Base-by-base conservation (phyloP, 1,284 basidiomycete species). In the Hemileccinum hortonii region DNA sequence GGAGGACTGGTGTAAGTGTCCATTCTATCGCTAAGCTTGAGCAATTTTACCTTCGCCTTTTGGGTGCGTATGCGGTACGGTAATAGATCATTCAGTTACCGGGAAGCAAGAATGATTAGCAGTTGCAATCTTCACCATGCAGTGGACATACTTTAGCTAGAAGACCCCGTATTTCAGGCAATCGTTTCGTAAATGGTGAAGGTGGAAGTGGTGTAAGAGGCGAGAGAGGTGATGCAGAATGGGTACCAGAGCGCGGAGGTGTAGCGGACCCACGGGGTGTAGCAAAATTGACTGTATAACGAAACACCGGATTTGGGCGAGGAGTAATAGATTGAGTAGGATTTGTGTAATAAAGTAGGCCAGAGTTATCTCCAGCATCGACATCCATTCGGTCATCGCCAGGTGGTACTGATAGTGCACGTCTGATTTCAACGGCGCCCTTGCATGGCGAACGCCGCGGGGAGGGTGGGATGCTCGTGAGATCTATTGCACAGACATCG, bases 121-220 rank as follows among this genome's bases (percentile, higher is more conserved):
- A 4, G 9, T 47, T 39, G 22, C 21, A 33, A 36, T n/a, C 22
- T 36, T 41, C 10, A 47, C 2, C 9, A 36, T 30, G 24, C 16
- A 36, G 18, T 12, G 32, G 8, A 55, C 62, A 35, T 55, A 67
- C 63, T 21, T 57, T 56, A 12, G 48, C n/a, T n/a, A 58, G 30
- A 32, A 61, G 37, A 40, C n/a, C 41, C n/a, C 45, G 53, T 44
- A 54, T 53, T 19, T 30, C 46, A 21, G 54, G 56, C 6, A 48
- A 44, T 39, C 16, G 12, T 39, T 47, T 53, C 7, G 33, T 19
- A 14, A 32, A 52, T 3, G 67, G 66, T 38, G 63, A 62, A 21
- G 57, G 36, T 10, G 67, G 58, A 12, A 72, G 60, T 29, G 71
- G 70, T n/a, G 70, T 69, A 10, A 71, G 69, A 30, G 71, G 72